A percentile compares a stretch with the other conserved stretches of the same genome.
phyloP scores from a whole-genome alignment of 2,329 filamentous ascomycete genomes.

The Monilinia fructigena region DNA sequence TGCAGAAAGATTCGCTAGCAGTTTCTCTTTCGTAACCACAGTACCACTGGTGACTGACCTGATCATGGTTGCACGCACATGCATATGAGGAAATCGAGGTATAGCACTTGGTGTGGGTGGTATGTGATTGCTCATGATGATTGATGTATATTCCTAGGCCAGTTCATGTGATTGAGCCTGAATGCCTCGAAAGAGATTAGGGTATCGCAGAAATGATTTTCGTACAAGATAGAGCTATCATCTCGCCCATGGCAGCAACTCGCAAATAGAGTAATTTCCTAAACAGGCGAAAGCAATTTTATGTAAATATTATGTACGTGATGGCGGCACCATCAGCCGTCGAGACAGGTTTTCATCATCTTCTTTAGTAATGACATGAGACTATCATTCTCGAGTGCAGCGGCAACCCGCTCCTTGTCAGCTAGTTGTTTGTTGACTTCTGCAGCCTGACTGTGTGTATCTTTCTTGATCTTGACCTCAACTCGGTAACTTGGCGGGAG shows the following conservation, averaged over 20 bases:
- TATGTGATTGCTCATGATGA: neutral
- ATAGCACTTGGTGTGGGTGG: neutral
- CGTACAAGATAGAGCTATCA: neutral
- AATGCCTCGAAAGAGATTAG: neutral
- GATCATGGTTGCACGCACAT: conserved; percentile 10
- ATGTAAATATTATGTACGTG: neutral
- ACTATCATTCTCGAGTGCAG: conserved; percentile 89
- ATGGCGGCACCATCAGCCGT: conserved; percentile 15
- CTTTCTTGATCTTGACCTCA: conserved; percentile 91
- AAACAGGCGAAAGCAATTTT: neutral
- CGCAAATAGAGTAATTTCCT: neutral
- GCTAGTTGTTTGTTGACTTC: conserved; percentile 96
- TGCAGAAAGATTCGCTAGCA: neutral
- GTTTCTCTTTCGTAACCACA: neutral
- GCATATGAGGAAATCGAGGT: neutral
- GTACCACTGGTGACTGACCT: neutral
- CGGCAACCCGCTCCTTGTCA: conserved; percentile 95
- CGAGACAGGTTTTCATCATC: conserved; percentile 79
- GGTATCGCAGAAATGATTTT: neutral
- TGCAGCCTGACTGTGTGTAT: conserved; percentile 90
- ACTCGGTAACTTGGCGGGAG: conserved; percentile 89
- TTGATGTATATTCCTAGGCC: neutral
- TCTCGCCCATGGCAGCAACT: neutral
- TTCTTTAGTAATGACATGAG: conserved; percentile 85
- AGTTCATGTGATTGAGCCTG: neutral